Evolutionary conservation across 805 yeast genomes (phyloP), one percentile per base, ranked within the genome.

Genomic region (Candida railenensis): DNA sequence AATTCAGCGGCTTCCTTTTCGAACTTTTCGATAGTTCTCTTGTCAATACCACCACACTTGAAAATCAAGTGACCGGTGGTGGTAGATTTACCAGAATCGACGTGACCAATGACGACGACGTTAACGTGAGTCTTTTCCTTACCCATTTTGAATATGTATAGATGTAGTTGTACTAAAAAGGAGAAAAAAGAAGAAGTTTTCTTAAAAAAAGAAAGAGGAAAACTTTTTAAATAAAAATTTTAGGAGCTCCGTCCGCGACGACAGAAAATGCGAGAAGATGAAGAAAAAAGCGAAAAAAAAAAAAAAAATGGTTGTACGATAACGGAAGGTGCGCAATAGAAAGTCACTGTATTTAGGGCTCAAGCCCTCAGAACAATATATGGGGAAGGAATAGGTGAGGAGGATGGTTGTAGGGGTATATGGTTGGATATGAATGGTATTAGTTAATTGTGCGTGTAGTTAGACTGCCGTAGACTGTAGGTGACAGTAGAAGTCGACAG

Each of bases 41-140:
- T 88, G 82, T 88, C 96, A 67, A 87, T 87, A 83, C 89, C 96
- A 85, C 96, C 96, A 81, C 96, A 89, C 91, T 88, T 89, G 94
- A 74, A 89, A 73, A 89, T 88, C 80, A 89, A 85, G 85, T 89
- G 96, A 78, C 96, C 96, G 74, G 96, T 89, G 40, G 41, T 45
- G 20, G 34, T 41, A 41, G 45, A 48, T 49, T 61, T 65, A 68
- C 75, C 75, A 69, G 97, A 91, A 81, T 92, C 98, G 97, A 94
- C 98, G 96, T 92, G 98, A 80, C 98, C 99, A 78, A 92, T 92
- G 75, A 94, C 98, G 78, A 94, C 99, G 81, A 92, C 96, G 96
- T 92, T 92, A 83, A 92, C 88, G 88, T 92, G 98, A 79, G 82
- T 70, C 87, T 92, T 91, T 71, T 84, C 96, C 80, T 89, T 89